phyloP scores from a whole-genome alignment of 2,329 filamentous ascomycete species.

The Piedraia hortae region DNA sequence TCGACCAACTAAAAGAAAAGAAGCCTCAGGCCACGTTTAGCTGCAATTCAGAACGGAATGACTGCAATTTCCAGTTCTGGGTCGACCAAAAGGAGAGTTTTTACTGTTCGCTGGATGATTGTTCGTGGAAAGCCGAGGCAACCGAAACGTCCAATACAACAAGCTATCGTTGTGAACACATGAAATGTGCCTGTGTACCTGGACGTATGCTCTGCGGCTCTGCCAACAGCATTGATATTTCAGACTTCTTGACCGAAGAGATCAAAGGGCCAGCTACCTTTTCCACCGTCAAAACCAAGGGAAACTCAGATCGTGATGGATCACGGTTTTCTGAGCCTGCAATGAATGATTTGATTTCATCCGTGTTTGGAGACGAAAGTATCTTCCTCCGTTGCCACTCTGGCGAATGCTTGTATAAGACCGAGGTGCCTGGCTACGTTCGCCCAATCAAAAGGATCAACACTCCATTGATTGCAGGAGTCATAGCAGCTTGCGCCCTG shows the following conservation, averaged over 20 bases:
- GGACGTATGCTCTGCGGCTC: slow-evolving; percentile 87
- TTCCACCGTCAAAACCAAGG: slow-evolving; percentile 31
- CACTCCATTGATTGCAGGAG: slow-evolving; percentile 76
- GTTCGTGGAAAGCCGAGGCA: slow-evolving; percentile 42
- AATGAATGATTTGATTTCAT: slow-evolving; percentile 73
- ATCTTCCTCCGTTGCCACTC: slow-evolving; percentile 60
- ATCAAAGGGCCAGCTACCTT: slow-evolving; percentile 80
- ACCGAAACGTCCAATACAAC: slow-evolving; percentile 51
- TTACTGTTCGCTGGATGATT: slow-evolving; percentile 71
- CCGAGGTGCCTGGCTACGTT: slow-evolving; percentile 74
- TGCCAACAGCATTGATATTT: slow-evolving; percentile 70
- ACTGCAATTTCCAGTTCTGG: slow-evolving; percentile 98
- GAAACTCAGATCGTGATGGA: slow-evolving; percentile 32
- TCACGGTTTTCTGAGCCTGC: slow-evolving; percentile 75
- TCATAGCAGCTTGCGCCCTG: slow-evolving; percentile 63
- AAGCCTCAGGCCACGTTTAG: slow-evolving; percentile 87
- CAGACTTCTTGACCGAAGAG: slow-evolving; percentile 55
- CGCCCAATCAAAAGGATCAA: slow-evolving; percentile 85
- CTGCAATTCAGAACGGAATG: slow-evolving; percentile 44
- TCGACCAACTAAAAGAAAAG: slow-evolving; percentile 57
- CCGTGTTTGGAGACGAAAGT: slow-evolving; percentile 71
- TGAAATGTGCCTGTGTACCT: slow-evolving; percentile 66
- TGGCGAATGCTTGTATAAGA: slow-evolving; percentile 81
- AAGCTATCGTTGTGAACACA: slow-evolving; percentile 56
- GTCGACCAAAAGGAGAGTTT: slow-evolving; percentile 84